Evolutionary conservation across 2,329 filamentous ascomycete genomes (phyloP), one percentile per base, ranked within the genome.

Genomic region (Sphaerulina musiva): DNA sequence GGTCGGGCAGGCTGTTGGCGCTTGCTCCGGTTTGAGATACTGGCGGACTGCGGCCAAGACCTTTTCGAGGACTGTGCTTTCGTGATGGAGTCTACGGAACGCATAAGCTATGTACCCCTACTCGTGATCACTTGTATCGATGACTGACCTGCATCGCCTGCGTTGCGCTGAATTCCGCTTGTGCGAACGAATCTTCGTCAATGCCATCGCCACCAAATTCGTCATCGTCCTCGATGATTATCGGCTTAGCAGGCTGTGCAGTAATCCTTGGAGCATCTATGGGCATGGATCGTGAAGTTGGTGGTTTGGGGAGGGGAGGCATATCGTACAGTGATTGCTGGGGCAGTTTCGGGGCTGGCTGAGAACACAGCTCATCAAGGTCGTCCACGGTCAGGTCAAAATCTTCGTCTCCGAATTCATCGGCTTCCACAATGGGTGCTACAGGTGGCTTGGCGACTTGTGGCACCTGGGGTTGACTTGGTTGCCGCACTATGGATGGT

Each of bases 101-200:
- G 48, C 49, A 68, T 69, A 56, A 69, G 67, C 66, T 69, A 69
- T 63, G 57, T 69, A 66, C 53, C 58, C 50, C 59, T 40, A 59
- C 23, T 43, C 53, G 48, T 48, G 48, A 59, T 61, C 52, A 47
- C 54, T 54, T 54, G 55, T 49, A 57, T 49, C 59, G 51, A 48
- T 62, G 62, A 66, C 68, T 70, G 64, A 73, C 72, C 67, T 66
- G 70, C 68, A 73, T 67, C 65, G 84, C 82, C 73, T 93, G 85
- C 46, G 86, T 89, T 45, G 86, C 86, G 65, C 81, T 82, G 61
- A 84, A 73, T 71, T 90, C 85, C 60, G 83, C 84, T 57, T 85
- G 83, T 65, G 76, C 76, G 66, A 79, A 76, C 47, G 78, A 73
- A 63, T 92, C 88, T 65, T 89, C 86, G 70, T 95, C 89, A 70